Evolutionary conservation across 352 stramenopile genomes (phyloP), one percentile per base, ranked within the genome.

Genomic region (Phytophthora cryptogea): DNA sequence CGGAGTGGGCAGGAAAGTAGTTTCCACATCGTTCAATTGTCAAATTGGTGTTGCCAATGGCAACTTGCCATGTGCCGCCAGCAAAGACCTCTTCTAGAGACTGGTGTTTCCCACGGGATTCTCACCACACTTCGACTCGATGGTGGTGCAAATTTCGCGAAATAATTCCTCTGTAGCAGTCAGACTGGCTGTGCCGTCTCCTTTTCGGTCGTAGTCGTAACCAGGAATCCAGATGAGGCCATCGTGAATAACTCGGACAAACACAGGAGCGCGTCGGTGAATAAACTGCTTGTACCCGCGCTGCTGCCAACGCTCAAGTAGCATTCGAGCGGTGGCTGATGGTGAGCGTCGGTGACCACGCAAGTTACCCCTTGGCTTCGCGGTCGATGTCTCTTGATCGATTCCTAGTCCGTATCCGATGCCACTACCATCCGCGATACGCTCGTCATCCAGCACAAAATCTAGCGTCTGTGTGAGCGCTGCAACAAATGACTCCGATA

Each of bases 261-360:
- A 91, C 23, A 89, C 80, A n/a, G 82, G 76, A 2, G 76, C 55
- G n/a, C 63, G 54, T 23, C 82, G 74, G 52, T 93, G 84, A 50
- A 90, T 88, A 43, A 88, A 80, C 70, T 93, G 84, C 39, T 81
- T 75, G 63, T 93, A 93, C 3, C 82, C 80, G 23, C 84, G 78
- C 47, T 61, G 74, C 16, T 73, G 70, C 72, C 80, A 88, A 23
- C 68, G 68, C 28, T 82, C 64, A 6, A 72, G 66, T 20, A 70
- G 59, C 50, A 69, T 47, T 27, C 54, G 78, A 59, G 63, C 66
- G n/a, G 68, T 77, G 11, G 51, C 51, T 10, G 74, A 80, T 30
- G 65, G 45, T 3, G 75, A 75, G 0, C 76, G 71, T 7, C 72
- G 69, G 5, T 72, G 70, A 0, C 66, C 55, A 11, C 70, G 58